A percentile compares a stretch with the other conserved stretches of the same genome.
Conservation (phyloP, 1,139 yeast genomes). For the Lodderomyces oxycetoniae region DNA sequence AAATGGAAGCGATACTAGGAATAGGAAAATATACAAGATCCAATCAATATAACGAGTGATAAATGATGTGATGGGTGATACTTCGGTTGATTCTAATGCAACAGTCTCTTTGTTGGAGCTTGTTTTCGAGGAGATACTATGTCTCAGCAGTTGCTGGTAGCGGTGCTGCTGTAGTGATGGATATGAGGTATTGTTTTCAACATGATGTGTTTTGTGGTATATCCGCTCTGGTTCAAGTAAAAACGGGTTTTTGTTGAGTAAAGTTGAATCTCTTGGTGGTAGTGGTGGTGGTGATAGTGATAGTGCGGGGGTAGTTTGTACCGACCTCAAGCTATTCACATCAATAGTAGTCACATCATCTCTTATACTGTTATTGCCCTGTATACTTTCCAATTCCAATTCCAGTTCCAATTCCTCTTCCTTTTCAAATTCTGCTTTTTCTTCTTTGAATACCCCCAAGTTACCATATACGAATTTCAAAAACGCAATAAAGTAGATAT, state of each 20-base stretch:
- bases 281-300: slow-evolving; percentile 1
- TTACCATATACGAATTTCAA: slow-evolving; percentile 22
- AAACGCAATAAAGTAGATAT: slow-evolving; percentile 35
- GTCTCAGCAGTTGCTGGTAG: neutral
- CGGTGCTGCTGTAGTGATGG: slow-evolving; percentile 5
- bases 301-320: slow-evolving; percentile 5
- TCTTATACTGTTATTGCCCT: slow-evolving; percentile 15
- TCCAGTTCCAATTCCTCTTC: slow-evolving; percentile 20
- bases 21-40: slow-evolving; percentile 42
- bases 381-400: slow-evolving; percentile 19
- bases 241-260: slow-evolving; percentile 17
- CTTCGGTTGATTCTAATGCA: slow-evolving; percentile 3
- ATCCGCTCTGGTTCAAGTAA: slow-evolving; percentile 18
- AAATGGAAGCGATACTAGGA: slow-evolving; percentile 52
- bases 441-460: slow-evolving; percentile 17
- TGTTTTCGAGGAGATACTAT: slow-evolving; percentile 1
- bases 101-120: slow-evolving; percentile 2
- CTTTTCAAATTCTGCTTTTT: slow-evolving; percentile 14
- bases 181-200: slow-evolving; percentile 3
- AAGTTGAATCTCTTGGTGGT: neutral
- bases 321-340: slow-evolving; percentile 18
- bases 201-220: slow-evolving; percentile 15
- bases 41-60: slow-evolving; percentile 52
- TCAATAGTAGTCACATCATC: slow-evolving; percentile 39
- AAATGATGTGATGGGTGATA: slow-evolving; percentile 20